Conservation (phyloP, 331 rosid species). For the Malus hybrid region DNA sequence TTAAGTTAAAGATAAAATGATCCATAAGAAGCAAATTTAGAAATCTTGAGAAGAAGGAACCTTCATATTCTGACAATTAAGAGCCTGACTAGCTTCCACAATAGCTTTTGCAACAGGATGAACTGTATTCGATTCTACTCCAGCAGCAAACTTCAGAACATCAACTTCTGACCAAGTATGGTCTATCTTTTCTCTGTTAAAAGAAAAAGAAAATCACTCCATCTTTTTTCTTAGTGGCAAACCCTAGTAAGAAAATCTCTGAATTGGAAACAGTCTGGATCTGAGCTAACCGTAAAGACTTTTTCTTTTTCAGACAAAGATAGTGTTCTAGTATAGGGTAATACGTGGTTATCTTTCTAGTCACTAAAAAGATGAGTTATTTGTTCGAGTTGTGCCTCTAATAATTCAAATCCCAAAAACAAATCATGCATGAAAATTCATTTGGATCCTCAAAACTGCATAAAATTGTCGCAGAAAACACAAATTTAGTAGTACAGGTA, state of each 20-base stretch:
- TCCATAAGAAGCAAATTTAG: slow-evolving; percentile 12
- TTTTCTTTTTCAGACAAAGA: background rate
- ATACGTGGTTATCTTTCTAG: background rate
- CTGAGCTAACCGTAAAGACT: background rate
- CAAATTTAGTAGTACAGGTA: background rate
- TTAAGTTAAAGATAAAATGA: slow-evolving; percentile 1
- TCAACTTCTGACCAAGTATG: slow-evolving; percentile 60
- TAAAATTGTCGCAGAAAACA: background rate
- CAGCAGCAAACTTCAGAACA: slow-evolving; percentile 83
- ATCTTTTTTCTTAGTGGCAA: slow-evolving; percentile 19
- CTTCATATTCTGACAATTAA: slow-evolving; percentile 51
- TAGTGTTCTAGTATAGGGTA: background rate
- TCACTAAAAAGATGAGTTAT: background rate
- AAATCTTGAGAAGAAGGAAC: slow-evolving; percentile 29
- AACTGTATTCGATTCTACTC: slow-evolving; percentile 81
- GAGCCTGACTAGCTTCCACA: slow-evolving; percentile 74
- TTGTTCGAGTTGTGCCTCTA: background rate
- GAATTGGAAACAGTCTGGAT: background rate
- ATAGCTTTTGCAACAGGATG: slow-evolving; percentile 97
- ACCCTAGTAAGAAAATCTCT: background rate
- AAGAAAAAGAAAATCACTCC: background rate
- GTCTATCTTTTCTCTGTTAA: slow-evolving; percentile 38
- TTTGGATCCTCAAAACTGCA: background rate
- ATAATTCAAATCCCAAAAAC: background rate
- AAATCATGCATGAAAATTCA: background rate